Evolutionary conservation across 1,139 yeast genomes (phyloP).

Genomic region (Insectozyma bohioensis): DNA sequence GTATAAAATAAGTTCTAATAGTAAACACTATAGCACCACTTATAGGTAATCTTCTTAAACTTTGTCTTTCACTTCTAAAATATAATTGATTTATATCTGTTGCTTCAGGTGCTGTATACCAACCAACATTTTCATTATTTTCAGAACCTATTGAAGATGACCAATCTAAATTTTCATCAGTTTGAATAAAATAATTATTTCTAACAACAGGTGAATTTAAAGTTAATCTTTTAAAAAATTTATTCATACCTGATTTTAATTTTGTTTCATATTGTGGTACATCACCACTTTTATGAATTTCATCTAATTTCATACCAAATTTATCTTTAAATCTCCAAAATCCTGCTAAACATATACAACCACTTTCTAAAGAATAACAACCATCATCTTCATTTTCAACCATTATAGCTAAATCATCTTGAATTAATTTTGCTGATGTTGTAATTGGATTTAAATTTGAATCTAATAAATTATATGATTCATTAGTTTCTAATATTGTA

Average conservation of each 20-base stretch:
- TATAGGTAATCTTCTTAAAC: constrained; percentile 63
- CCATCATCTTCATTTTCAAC: constrained; percentile 54
- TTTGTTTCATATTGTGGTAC: constrained; percentile 64
- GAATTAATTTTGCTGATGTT: constrained; percentile 57
- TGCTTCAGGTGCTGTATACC: constrained; percentile 61
- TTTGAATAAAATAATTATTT: constrained; percentile 65
- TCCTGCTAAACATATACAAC: constrained; percentile 62
- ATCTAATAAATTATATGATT: constrained; percentile 25
- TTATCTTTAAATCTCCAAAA: constrained; percentile 66
- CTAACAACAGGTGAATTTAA: constrained; percentile 61
- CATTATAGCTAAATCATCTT: constrained; percentile 70
- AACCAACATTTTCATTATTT: constrained; percentile 47
- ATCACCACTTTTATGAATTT: constrained; percentile 62
- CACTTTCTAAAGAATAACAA: constrained; percentile 54
- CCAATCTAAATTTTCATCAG: constrained; percentile 65
- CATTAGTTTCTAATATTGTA: constrained; percentile 54
- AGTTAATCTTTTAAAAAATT: constrained; percentile 55
- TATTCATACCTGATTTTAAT: constrained; percentile 62
- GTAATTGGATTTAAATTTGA: constrained; percentile 52
- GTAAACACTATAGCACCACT: constrained; percentile 62
- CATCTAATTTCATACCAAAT: constrained; percentile 49
- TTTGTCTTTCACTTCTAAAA: constrained; percentile 68
- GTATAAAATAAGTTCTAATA: constrained; percentile 61
- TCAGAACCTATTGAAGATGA: constrained; percentile 63
- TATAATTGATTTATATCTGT: constrained; percentile 43